Conservation (phyloP, 1,284 basidiomycete genomes). For the Sporisorium iseilematis-ciliati region DNA sequence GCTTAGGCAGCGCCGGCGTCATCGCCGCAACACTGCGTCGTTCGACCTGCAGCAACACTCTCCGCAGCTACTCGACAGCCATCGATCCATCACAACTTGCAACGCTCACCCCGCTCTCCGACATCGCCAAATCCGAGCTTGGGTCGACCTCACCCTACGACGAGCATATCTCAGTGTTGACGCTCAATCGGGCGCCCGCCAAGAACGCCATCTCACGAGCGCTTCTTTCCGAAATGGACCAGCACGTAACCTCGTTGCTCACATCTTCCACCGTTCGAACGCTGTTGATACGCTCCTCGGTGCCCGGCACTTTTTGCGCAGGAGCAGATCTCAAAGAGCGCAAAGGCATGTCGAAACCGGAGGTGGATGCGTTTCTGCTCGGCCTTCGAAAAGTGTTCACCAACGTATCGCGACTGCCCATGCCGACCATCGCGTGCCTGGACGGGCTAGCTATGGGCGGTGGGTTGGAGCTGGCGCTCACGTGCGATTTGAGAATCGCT, state of each 20-base stretch:
- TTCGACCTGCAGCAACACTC: conserved; percentile 1
- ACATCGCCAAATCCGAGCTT: conserved; percentile 26
- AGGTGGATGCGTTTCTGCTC: conserved; percentile 83
- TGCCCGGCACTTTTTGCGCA: conserved; percentile 75
- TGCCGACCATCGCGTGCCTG: conserved; percentile 91
- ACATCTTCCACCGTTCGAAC: conserved; percentile 39
- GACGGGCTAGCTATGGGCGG: conserved; percentile 93
- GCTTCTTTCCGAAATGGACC: conserved; percentile 79
- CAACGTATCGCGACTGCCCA: conserved; percentile 81
- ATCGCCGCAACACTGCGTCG: conserved; percentile 11
- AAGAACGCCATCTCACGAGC: conserved; percentile 88
- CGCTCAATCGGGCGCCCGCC: conserved; percentile 82
- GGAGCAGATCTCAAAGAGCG: conserved; percentile 91
- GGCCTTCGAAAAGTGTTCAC: conserved; percentile 81
- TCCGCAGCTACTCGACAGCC: conserved; percentile 37
- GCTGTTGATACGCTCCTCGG: conserved; percentile 48
- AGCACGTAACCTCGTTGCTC: conserved; percentile 74
- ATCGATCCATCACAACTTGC: conserved; percentile 31
- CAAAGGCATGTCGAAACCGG: conserved; percentile 75
- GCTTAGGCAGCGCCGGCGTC: conserved; percentile 7
- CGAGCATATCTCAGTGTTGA: conserved; percentile 70
- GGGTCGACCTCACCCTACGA: conserved; percentile 28
- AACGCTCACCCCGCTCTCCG: conserved; percentile 29
- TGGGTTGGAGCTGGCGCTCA: conserved; percentile 85
- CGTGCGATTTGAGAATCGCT: conserved; percentile 88